These are phyloP conservation scores for Gilbertella persicaria DNA, from an alignment of 371 early-diverging fungal genomes.

Conservation along the genomic window DNA sequence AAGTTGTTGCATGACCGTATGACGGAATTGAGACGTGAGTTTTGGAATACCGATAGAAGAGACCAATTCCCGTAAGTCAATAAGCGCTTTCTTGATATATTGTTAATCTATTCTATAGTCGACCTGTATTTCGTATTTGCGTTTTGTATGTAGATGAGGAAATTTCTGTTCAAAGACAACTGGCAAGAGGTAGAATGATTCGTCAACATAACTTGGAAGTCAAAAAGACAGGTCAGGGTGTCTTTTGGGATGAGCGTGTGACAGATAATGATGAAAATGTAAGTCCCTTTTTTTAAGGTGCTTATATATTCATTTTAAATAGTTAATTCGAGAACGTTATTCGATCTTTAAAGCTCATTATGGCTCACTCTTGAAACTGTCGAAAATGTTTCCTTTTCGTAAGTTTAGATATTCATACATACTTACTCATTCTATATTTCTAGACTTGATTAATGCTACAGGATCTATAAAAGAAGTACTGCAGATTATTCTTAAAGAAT, in stretches of 20 bases:
- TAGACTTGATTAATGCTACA: slow-evolving; percentile 68
- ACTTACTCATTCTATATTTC: neutral
- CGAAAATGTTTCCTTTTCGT: slow-evolving; percentile 73
- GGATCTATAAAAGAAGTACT: slow-evolving; percentile 67
- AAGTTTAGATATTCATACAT: slow-evolving; percentile 23
- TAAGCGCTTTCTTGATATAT: neutral
- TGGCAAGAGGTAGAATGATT: slow-evolving; percentile 60
- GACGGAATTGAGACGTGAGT: slow-evolving; percentile 57
- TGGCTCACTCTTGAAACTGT: slow-evolving; percentile 60
- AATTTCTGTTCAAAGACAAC: slow-evolving; percentile 62
- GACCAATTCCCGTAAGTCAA: slow-evolving; percentile 57
- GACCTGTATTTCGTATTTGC: slow-evolving; percentile 68
- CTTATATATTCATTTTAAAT: slow-evolving; percentile 2
- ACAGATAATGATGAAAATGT: slow-evolving; percentile 69
- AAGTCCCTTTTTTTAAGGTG: slow-evolving; percentile 8
- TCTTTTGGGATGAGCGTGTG: slow-evolving; percentile 66
- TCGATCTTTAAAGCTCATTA: slow-evolving; percentile 69
- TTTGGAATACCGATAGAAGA: slow-evolving; percentile 55
- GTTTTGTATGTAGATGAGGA: slow-evolving; percentile 72
- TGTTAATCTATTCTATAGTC: slow-evolving; percentile 20
- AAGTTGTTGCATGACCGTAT: slow-evolving; percentile 65
- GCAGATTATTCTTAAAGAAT: slow-evolving; percentile 64
- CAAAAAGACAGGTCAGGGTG: slow-evolving; percentile 60
- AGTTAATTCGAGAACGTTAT: slow-evolving; percentile 67
- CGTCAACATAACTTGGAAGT: slow-evolving; percentile 65